phyloP scores from a whole-genome alignment of 345 rosid species.

The Noccaea bulbosa region DNA sequence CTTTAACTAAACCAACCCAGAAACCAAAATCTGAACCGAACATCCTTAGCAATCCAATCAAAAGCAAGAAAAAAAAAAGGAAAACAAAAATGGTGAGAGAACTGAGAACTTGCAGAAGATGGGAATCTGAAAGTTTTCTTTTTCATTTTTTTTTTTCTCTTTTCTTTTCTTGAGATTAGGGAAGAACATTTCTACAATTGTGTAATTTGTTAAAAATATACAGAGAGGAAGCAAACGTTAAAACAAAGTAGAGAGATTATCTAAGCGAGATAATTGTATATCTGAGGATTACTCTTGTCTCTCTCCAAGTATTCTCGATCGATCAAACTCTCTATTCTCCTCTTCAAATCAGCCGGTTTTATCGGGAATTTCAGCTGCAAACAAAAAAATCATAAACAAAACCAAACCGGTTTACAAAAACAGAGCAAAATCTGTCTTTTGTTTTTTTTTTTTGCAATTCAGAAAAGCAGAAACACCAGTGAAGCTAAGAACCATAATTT shows the following conservation, averaged over 20 bases:
- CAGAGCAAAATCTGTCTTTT: background rate
- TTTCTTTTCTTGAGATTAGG: background rate
- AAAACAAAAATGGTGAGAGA: background rate
- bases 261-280: slow-evolving; percentile 65
- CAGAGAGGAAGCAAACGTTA: background rate
- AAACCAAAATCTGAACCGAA: background rate
- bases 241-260: background rate
- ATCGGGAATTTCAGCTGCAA: slow-evolving; percentile 25
- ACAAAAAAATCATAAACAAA: background rate
- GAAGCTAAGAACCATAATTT: background rate
- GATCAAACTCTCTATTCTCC: slow-evolving; percentile 80
- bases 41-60: background rate
- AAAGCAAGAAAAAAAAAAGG: too few species aligned
- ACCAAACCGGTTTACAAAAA: background rate
- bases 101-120: too few species aligned
- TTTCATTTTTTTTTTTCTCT: background rate
- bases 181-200: background rate
- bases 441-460: background rate
- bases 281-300: slow-evolving; percentile 62
- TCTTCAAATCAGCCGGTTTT: slow-evolving; percentile 78
- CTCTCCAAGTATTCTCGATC: slow-evolving; percentile 78
- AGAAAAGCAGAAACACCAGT: background rate
- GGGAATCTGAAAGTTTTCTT: too few species aligned
- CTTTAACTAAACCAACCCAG: background rate
- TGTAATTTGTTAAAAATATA: slow-evolving; percentile 14